phyloP scores from a whole-genome alignment of 495 filamentous ascomycete genomes.

The Neurospora sp. region DNA sequence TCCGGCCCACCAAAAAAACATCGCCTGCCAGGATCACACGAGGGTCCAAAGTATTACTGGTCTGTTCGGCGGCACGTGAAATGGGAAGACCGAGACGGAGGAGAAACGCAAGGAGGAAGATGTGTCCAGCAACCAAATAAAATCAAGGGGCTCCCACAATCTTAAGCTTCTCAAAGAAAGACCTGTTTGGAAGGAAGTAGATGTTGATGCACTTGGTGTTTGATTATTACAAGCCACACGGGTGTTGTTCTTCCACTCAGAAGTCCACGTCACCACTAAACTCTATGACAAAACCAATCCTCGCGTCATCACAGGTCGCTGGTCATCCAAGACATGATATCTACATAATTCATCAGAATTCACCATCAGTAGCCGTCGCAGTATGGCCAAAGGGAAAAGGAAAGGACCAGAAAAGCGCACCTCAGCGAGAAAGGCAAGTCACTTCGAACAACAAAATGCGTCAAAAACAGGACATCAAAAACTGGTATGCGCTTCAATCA shows the following conservation, averaged over 20 bases:
- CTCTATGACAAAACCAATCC: not conserved
- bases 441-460: not conserved
- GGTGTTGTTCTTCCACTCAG: not conserved
- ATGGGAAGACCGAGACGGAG: too few species aligned
- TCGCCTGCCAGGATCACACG: too few species aligned
- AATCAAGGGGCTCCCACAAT: not conserved
- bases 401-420: not conserved
- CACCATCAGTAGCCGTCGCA: not conserved
- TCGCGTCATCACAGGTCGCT: not conserved
- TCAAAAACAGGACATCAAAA: not conserved
- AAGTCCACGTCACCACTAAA: not conserved
- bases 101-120: too few species aligned
- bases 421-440: not conserved
- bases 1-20: too few species aligned
- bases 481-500: not conserved
- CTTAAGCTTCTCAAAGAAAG: not conserved
- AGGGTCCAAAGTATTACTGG: too few species aligned
- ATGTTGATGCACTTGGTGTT: not conserved
- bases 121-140: too few species aligned
- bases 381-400: not conserved
- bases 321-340: not conserved
- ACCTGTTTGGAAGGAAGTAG: not conserved
- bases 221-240: not conserved
- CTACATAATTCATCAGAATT: not conserved
- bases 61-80: too few species aligned